Evolutionary conservation across 2,329 filamentous ascomycete genomes (phyloP), one percentile per base, ranked within the genome.

Genomic region (Pezicula radicicola): DNA sequence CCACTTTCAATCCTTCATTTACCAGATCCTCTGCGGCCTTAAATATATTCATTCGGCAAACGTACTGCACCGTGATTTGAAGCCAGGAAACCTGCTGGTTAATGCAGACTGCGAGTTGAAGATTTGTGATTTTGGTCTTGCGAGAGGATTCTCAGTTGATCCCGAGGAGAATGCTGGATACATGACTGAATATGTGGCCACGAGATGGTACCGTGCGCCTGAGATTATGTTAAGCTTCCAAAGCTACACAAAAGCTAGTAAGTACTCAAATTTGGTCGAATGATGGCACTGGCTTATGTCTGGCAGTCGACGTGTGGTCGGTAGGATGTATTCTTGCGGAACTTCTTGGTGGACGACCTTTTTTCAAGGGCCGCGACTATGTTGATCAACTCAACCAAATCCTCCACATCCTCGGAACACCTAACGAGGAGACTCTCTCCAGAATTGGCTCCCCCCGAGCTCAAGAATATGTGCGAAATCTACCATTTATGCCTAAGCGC

Each of bases 221-320:
- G 94, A 99, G 73, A 99, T 99, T 64, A 99, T 99, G 94, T 77
- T 99, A 72, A 97, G 91, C 77, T 99, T 99, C 83, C 93, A 97
- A 74, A 97, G 91, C 77, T 99, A 99, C 74, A 99, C 94, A 66
- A 99, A 99, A 91, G 94, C 94, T 63, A 99, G 94, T 97, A 84
- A 52, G 92, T 93, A 15, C 33, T 33, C 39, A 19, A 37, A 25
- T 52, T 39, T 28, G 47, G 58, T 19, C 59, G 5, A 35, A 28
- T 19, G 39, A 51, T 27, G 18, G 18, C 18, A 46, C 16, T 36
- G 42, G 28, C 58, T 62, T 53, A 60, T 51, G 46, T 50, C n/a
- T 46, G 96, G n/a, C 16, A 97, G 93, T 99, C 73, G 94, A 99
- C 69, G 93, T 99, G 33, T 99, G 94, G 94, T 99, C 94, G 8